Evolutionary conservation across 805 yeast species (phyloP), one percentile per base, ranked within the genome.

Genomic region (Maudiozyma pseudohumilis): DNA sequence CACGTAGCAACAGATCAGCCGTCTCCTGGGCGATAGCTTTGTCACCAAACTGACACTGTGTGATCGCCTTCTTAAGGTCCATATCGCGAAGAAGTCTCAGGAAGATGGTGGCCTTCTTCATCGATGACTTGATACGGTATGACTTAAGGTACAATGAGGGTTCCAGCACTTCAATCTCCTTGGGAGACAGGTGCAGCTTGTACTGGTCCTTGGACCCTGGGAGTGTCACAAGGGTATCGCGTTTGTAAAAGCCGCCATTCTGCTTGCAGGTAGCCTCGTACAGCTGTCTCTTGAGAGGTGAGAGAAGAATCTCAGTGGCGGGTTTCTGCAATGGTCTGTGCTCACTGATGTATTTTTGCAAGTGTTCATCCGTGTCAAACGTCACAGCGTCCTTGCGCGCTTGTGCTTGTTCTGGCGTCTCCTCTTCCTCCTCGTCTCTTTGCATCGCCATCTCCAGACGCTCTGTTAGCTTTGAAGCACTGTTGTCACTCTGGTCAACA

Each of bases 41-140:
- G 34, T 77, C 71, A 56, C 77, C 75, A 67, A 89, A 89, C 60
- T 89, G 96, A 49, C 88, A 78, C 64, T 88, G 96, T 29, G 89
- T 85, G 48, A 89, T 81, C 36, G 96, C 97, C 30, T 73, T 74
- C 48, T 77, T 74, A 25, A 84, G 75, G 37, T 75, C 71, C 61
- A 82, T 63, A 24, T 80, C 80, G 40, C 84, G 72, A 41, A 88
- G 72, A 53, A 87, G 74, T 47, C 96, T 71, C 46, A 84, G 68
- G 34, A 86, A 81, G 28, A 77, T 66, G 9, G 85, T 85, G 32
- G 92, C 85, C 63, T 89, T 89, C 63, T 89, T 89, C 67, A 80
- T 74, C 5, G 94, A 79, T n/a, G 88, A 74, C 59, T 85, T 85
- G 49, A 88, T 70, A 60, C 97, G 73, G 66, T 70, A 79, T 9